phyloP scores from a whole-genome alignment of 139 green algal species.

The Picochlorum sp. region DNA sequence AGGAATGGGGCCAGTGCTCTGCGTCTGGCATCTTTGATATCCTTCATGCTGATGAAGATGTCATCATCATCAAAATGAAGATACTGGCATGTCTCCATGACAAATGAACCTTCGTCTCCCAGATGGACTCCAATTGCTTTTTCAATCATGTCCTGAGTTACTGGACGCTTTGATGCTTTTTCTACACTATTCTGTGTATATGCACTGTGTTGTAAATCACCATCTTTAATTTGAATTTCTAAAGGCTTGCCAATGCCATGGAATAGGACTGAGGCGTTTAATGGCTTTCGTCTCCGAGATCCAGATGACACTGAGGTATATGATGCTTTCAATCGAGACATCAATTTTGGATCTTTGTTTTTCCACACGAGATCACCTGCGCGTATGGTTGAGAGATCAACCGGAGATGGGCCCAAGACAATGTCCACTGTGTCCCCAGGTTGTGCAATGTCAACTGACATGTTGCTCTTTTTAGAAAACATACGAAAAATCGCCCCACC shows the following conservation, averaged over 20 bases:
- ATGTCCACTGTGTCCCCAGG: conserved; percentile 9
- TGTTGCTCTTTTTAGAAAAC: not conserved
- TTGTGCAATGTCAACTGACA: not conserved
- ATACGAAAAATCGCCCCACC: conserved; percentile 48
- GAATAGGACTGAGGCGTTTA: conserved; percentile 34
- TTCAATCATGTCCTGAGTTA: conserved; percentile 35
- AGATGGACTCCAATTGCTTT: conserved; percentile 48
- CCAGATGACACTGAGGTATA: conserved; percentile 34
- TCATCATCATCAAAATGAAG: conserved; percentile 35
- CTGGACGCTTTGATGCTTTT: conserved; percentile 12
- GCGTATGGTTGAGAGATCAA: conserved; percentile 14
- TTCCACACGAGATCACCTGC: conserved; percentile 58
- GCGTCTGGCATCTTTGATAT: conserved; percentile 56
- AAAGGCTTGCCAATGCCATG: conserved; percentile 22
- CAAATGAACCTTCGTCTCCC: conserved; percentile 39
- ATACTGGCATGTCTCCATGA: conserved; percentile 24
- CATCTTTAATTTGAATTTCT: conserved; percentile 7
- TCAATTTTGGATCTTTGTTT: conserved; percentile 46
- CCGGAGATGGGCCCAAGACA: conserved; percentile 32
- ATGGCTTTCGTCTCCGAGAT: conserved; percentile 27
- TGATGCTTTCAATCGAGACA: conserved; percentile 27
- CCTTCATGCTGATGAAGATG: conserved; percentile 51
- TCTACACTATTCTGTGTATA: conserved; percentile 15
- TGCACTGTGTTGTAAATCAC: conserved; percentile 10
- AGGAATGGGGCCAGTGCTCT: conserved; percentile 47